A percentile compares a stretch with the other conserved stretches of the same genome.
These are phyloP conservation scores for Favolaschia claudopus DNA, from an alignment of 768 basidiomycete species.

Conservation along the genomic window DNA sequence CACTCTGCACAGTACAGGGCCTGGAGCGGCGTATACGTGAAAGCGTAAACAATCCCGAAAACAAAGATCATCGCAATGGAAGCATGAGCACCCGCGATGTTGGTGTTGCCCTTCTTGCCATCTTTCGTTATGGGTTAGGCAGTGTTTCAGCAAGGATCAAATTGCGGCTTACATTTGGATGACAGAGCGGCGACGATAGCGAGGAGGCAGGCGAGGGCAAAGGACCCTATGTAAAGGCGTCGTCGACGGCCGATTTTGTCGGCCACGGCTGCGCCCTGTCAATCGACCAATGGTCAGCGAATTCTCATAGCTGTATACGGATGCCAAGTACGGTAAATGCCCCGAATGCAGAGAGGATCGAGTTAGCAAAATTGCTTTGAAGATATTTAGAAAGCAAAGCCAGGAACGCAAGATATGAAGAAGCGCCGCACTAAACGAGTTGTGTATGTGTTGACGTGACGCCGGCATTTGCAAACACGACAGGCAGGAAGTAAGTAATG, in stretches of 20 bases:
- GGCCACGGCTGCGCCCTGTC: slow-evolving; percentile 30
- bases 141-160: background rate
- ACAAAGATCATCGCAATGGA: slow-evolving; percentile 36
- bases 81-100: slow-evolving; percentile 33
- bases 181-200: slow-evolving; percentile 32
- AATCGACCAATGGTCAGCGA: background rate
- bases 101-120: slow-evolving; percentile 28
- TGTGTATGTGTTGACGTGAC: slow-evolving; percentile 29
- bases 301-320: background rate
- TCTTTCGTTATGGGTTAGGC: slow-evolving; percentile 17
- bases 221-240: slow-evolving; percentile 31
- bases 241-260: slow-evolving; percentile 32
- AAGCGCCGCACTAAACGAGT: slow-evolving; percentile 30
- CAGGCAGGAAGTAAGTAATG: slow-evolving; percentile 35
- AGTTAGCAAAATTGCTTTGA: slow-evolving; percentile 35
- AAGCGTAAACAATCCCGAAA: slow-evolving; percentile 34
- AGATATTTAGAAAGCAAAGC: background rate
- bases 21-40: slow-evolving; percentile 36
- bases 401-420: background rate
- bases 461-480: slow-evolving; percentile 33
- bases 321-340: slow-evolving; percentile 26
- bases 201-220: slow-evolving; percentile 30
- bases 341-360: slow-evolving; percentile 34
- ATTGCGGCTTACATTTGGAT: slow-evolving; percentile 26
- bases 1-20: slow-evolving; percentile 37